Base-by-base conservation (phyloP, 169 alveolate species). In the Cryptosporidium canis region DNA sequence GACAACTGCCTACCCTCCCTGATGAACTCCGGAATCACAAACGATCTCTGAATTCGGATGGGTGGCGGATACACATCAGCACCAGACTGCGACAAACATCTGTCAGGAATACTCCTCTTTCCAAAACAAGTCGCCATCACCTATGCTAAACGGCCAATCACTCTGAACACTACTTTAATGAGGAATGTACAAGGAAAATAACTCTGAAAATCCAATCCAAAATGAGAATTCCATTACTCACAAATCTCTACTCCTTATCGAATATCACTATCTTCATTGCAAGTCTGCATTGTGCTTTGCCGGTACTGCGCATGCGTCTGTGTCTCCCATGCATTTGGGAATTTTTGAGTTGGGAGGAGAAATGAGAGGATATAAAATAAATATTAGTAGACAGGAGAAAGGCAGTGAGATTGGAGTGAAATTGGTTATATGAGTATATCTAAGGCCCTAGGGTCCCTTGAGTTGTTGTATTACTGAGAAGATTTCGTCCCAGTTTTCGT, bases 401-500 rank as follows among this genome's bases (percentile, higher is more conserved):
- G 4, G 11, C 35, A 51, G 4, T 18, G 21, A 51, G 21, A 2
- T 16, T 11, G 21, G 21, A 18, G 21, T 16, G 21, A 16, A 51
- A 51, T 21, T 51, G 9, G 24, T 51, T 51, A 7, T 9, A 61
- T 29, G n/a, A 27, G 3, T 61, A 35, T 16, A 29, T 2, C n/a
- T 18, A 61, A 31, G 45, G 24, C 9, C 2, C 58, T 35, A 77
- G 1, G 77, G 61, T 18, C 55, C 72, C 41, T 77, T 77, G 18
- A 77, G 72, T 58, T 77, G 70, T 29, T 37, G 55, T 12, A 77
- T 77, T 16, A 77, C 87, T 8, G 71, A 55, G 63, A 77, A 61
- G 14, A 77, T 77, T 58, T 77, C 77, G 24, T 77, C 77, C 87
- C 87, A 77, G 31, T 77, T 77, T 14, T 77, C 63, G 33, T 77